Conservation (phyloP, 805 yeast species). For the Wickerhamomyces hampshirensis region DNA sequence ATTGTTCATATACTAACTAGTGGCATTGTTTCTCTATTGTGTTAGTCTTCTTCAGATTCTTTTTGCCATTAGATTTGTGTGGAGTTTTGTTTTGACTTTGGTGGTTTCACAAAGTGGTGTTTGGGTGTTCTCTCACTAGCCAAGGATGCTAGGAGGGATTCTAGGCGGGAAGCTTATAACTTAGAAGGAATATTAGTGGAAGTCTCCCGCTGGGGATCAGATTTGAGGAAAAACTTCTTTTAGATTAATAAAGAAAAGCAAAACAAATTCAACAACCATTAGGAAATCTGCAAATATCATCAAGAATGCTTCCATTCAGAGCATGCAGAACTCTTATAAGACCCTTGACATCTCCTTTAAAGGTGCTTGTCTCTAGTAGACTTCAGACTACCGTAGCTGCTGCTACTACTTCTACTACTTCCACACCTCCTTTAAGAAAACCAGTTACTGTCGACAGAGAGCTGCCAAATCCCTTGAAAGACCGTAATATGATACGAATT, state of each 20-base stretch:
- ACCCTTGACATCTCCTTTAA: not conserved
- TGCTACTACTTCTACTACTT: not conserved
- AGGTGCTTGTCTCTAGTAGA: not conserved
- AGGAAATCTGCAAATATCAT: not conserved
- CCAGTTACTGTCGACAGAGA: conserved; percentile 53
- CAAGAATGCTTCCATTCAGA: not conserved
- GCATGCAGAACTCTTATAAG: not conserved
- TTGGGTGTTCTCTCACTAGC: not conserved
- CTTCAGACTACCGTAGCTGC: not conserved
- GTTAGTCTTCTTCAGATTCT: not conserved
- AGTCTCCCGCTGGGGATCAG: too few relatives aligned
- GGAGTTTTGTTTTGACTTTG: not conserved
- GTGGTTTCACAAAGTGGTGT: not conserved
- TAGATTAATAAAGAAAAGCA: too few relatives aligned
- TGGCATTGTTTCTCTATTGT: not conserved
- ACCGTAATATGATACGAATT: conserved; percentile 43
- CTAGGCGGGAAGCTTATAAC: not conserved
- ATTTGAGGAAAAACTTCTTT: too few relatives aligned
- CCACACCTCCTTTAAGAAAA: conserved; percentile 3
- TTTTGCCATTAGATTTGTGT: not conserved
- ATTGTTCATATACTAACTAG: not conserved
- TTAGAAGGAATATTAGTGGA: too few relatives aligned
- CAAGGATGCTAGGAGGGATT: not conserved
- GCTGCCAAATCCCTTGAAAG: conserved; percentile 74
- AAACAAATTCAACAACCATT: not conserved